Conservation (phyloP, 208 protist genomes). For the Acanthamoeba royreba region DNA sequence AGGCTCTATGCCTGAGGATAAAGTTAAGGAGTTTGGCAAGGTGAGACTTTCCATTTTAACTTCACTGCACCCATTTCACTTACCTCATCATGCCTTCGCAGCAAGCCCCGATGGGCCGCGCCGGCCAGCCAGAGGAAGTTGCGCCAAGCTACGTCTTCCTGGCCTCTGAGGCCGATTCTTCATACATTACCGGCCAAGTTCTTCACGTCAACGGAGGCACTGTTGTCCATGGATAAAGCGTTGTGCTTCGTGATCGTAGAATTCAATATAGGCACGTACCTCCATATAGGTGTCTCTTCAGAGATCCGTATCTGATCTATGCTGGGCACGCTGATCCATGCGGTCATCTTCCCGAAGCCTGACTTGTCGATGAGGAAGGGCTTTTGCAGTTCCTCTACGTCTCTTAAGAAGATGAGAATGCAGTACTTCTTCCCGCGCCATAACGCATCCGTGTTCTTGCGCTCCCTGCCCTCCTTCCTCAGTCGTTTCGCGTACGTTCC, state of each 20-base stretch:
- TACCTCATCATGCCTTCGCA: neutral
- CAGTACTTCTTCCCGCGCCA: neutral
- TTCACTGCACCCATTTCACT: neutral
- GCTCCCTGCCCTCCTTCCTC: neutral
- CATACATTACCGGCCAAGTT: constrained; percentile 67
- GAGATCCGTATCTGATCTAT: neutral
- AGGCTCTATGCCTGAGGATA: neutral
- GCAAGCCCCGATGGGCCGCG: constrained; percentile 46
- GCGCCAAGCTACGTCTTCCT: constrained; percentile 68
- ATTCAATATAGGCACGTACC: neutral
- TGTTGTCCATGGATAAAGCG: constrained; percentile 40
- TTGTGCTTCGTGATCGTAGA: neutral
- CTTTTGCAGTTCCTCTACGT: neutral
- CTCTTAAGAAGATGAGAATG: neutral
- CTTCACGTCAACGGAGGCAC: constrained; percentile 67
- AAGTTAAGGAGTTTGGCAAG: constrained; percentile 57
- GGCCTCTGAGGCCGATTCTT: constrained; percentile 59
- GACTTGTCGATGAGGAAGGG: neutral
- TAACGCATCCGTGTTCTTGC: neutral
- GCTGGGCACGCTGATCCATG: neutral
- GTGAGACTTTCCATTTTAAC: neutral
- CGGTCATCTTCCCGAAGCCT: neutral
- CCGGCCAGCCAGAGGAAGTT: constrained; percentile 68
- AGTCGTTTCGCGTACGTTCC: neutral
- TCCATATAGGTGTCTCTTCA: too few species aligned